Conservation (phyloP, 1,284 basidiomycete species). For the Papiliotrema terrestris region DNA sequence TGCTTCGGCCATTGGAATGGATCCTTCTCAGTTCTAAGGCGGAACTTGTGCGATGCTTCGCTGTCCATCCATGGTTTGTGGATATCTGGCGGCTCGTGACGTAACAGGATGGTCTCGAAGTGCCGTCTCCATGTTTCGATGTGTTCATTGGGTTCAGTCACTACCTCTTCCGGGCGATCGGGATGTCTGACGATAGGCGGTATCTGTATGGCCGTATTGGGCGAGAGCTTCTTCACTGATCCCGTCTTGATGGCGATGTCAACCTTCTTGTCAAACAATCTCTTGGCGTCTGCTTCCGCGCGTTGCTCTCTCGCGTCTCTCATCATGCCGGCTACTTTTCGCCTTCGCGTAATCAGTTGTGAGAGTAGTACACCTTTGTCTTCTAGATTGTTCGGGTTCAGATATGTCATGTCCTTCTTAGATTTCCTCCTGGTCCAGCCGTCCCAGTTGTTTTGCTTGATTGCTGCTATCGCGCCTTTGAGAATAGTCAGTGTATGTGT, state of each 20-base stretch:
- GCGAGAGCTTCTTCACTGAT: neutral
- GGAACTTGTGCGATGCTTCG: neutral
- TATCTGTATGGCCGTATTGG: neutral
- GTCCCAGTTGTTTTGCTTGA: neutral
- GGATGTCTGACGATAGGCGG: neutral
- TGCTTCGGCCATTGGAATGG: neutral
- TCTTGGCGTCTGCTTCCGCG: neutral
- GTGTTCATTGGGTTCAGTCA: neutral
- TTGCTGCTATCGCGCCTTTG: neutral
- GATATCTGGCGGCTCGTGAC: neutral
- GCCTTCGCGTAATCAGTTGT: neutral
- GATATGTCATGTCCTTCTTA: neutral
- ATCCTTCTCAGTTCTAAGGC: neutral
- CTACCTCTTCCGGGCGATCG: neutral
- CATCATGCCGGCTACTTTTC: neutral
- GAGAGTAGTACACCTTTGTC: neutral
- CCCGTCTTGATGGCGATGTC: neutral
- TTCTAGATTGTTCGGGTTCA: neutral
- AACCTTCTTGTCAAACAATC: neutral
- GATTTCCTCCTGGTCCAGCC: neutral
- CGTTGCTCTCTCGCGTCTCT: neutral
- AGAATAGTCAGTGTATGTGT: neutral
- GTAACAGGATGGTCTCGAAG: neutral
- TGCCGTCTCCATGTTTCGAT: neutral
- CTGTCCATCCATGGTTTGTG: conserved; percentile 1